These are phyloP conservation scores for Aspergillus bridgeri DNA, from an alignment of 495 filamentous ascomycete genomes.

Conservation along the genomic window DNA sequence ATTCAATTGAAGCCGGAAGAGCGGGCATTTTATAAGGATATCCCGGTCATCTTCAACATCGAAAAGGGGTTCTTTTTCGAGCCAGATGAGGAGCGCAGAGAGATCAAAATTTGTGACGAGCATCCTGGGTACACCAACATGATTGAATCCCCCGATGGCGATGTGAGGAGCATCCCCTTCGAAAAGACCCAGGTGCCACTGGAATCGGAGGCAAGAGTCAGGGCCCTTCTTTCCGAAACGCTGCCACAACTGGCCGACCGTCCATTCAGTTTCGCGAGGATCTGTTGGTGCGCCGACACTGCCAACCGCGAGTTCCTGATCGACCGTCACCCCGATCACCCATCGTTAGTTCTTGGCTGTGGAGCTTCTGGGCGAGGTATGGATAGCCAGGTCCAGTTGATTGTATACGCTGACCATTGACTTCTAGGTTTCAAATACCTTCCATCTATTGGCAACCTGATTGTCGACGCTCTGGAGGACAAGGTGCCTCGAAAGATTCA, in stretches of 20 bases:
- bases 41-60: slow-evolving; percentile 48
- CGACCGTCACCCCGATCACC: slow-evolving; percentile 32
- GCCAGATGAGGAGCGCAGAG: slow-evolving; percentile 40
- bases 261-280: slow-evolving; percentile 39
- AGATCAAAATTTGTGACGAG: slow-evolving; percentile 53
- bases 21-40: slow-evolving; percentile 36
- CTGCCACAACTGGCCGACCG: slow-evolving; percentile 42
- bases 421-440: slow-evolving; percentile 35
- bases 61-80: slow-evolving; percentile 56
- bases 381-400: neutral
- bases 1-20: slow-evolving; percentile 44
- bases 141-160: slow-evolving; percentile 20
- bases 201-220: slow-evolving; percentile 36
- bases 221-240: slow-evolving; percentile 38
- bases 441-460: slow-evolving; percentile 33
- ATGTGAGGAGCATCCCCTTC: slow-evolving; percentile 31
- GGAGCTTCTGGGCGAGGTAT: slow-evolving; percentile 34
- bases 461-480: slow-evolving; percentile 36
- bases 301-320: slow-evolving; percentile 43
- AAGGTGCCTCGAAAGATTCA: slow-evolving; percentile 26
- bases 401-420: neutral
- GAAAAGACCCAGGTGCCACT: slow-evolving; percentile 37
- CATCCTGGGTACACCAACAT: slow-evolving; percentile 48
- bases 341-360: slow-evolving; percentile 35
- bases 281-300: slow-evolving; percentile 53